Evolutionary conservation across 768 basidiomycete species (phyloP), one percentile per base, ranked within the genome.

Genomic region (Termitomyces sp.): DNA sequence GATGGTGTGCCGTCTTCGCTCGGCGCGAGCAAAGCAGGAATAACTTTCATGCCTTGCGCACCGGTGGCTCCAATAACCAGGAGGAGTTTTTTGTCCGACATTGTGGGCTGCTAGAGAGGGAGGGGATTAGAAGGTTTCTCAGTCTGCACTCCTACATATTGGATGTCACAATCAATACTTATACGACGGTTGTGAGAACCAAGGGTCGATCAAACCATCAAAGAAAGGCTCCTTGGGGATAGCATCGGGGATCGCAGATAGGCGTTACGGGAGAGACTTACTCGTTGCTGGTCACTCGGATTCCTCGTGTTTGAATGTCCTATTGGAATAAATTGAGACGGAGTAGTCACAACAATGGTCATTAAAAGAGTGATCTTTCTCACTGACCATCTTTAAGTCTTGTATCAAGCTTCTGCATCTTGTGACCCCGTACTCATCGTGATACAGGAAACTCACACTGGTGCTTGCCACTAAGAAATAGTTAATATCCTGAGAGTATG

Each of bases 21-120:
- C 17, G 69, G 66, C 28, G 67, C 67, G 30, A 78, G 70, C 19
- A 78, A 66, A 27, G 68, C 69, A 50, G 72, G 67, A 35, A 76
- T 69, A 48, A 77, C 73, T 21, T 68, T 68, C 55, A 70, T 62
- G 14, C 77, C 77, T 56, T 79, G 77, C 3, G 76, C 76, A 51
- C 77, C 77, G 37, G 77, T 78, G 8, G 73, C 77, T 37, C 77
- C 77, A 30, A 79, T 72, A 40, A 79, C 74, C 42, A 77, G 68
- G 54, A 79, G 75, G 52, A 74, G 60, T 62, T 74, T 76, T 58
- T 63, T 63, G 41, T 43, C 50, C 14, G 55, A 60, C 59, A 62
- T 59, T n/a, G 3, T 50, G 56, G 50, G 23, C 14, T 46, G 17
- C 8, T 17, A 21, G 37, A 52, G 30, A 28, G 7, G 17, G 41